Evolutionary conservation across 108 stramenopile genomes (phyloP).

Genomic region (Skeletonema grethae): DNA sequence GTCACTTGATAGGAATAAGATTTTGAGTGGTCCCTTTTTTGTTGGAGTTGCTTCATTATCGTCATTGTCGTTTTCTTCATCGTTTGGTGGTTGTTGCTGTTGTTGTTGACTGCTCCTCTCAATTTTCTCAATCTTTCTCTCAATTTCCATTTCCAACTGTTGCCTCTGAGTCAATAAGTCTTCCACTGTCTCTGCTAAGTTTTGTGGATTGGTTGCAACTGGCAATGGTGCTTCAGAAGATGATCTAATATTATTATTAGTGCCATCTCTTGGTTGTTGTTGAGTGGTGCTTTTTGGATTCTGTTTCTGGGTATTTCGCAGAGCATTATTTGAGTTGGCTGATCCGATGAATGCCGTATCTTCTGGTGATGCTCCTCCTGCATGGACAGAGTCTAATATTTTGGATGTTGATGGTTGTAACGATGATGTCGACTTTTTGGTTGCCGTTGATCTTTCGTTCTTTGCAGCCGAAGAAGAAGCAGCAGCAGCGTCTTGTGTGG

Average conservation of each 20-base stretch:
- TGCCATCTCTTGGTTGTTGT: background rate
- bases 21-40: conserved; percentile 56
- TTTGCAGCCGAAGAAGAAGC: background rate
- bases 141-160: conserved; percentile 5
- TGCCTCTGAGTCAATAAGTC: background rate
- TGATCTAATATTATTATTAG: background rate
- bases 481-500: background rate
- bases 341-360: conserved; percentile 16
- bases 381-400: conserved; percentile 30
- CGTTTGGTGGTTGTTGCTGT: background rate
- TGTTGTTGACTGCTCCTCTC: background rate
- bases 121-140: background rate
- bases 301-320: background rate
- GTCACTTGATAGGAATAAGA: conserved; percentile 93
- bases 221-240: conserved; percentile 12
- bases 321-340: background rate
- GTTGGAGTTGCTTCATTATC: background rate
- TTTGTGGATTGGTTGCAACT: conserved; percentile 24
- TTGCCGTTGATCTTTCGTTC: conserved; percentile 8
- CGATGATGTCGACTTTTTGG: background rate
- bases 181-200: conserved; percentile 1
- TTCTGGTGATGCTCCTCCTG: conserved; percentile 27
- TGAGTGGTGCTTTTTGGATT: background rate
- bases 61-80: conserved; percentile 5
- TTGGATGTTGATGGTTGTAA: conserved; percentile 18